Conservation (phyloP, 1,284 basidiomycete genomes). For the Afroboletus lepidellus region DNA sequence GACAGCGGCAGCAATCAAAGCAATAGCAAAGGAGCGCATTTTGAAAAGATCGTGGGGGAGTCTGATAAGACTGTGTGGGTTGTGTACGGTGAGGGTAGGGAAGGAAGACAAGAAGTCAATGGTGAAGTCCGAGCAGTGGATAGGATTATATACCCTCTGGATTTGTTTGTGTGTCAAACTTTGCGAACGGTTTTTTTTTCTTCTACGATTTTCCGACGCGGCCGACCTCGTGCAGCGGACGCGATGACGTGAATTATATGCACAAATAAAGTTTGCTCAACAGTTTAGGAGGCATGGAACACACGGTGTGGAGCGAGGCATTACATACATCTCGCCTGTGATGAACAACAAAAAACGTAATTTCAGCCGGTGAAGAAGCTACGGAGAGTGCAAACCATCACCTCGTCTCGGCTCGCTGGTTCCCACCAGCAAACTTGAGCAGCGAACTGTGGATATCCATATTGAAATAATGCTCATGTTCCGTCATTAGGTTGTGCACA, state of each 20-base stretch:
- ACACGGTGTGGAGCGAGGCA: slow-evolving; percentile 18
- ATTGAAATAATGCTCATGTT: too few species aligned
- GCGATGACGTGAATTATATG: slow-evolving; percentile 9
- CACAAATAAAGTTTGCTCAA: not conserved
- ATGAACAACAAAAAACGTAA: too few species aligned
- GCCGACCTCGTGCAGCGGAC: not conserved
- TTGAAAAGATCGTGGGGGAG: slow-evolving; percentile 41
- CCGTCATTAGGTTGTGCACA: not conserved
- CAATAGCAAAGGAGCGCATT: slow-evolving; percentile 48
- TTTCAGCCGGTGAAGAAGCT: too few species aligned
- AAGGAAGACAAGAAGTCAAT: slow-evolving; percentile 18
- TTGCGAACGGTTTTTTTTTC: slow-evolving; percentile 2
- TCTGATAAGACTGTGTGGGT: slow-evolving; percentile 15
- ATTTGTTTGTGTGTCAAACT: not conserved
- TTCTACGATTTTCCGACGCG: not conserved
- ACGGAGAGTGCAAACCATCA: too few species aligned
- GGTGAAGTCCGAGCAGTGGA: not conserved
- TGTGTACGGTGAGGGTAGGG: not conserved
- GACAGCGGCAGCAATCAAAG: slow-evolving; percentile 41
- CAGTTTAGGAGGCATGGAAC: not conserved
- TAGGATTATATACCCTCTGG: slow-evolving; percentile 22
- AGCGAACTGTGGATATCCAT: too few species aligned
- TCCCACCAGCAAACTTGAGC: not conserved
- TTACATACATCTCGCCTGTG: too few species aligned
- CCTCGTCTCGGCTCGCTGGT: too few species aligned